Base-by-base conservation (phyloP, 2,329 filamentous ascomycete species). In the Talaromyces sp. region DNA sequence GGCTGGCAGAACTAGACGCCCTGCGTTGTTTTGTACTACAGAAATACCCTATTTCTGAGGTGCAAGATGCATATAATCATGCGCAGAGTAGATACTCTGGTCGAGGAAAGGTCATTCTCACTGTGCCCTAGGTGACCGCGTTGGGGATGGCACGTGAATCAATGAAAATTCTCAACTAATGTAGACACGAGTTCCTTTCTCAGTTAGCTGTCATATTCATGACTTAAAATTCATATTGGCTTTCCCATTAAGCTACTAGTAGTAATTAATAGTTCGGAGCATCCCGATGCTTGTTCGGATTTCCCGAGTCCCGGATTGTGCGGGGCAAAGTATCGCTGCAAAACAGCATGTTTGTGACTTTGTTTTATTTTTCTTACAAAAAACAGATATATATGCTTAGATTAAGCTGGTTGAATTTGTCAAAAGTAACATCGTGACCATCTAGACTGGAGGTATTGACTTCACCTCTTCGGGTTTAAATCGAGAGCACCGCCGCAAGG, bases 71-170 rank as follows among this genome's bases (percentile, higher is more conserved):
- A 28, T 72, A 70, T 61, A 64, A 70, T 36, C 57, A 58, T 59
- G 64, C 64, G 2, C 64, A 66, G 60, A 61, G 60, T 16, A 56
- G 65, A 51, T 60, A 61, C 47, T n/a, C 50, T 7, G 59, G 65
- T 4, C 52, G 65, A 57, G 69, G 68, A 34, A 72, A 70, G 56
- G 59, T 72, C 56, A 64, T 71, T 55, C 60, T 70, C 33, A 65
- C 64, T 18, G 55, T 53, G 27, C 30, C 52, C 51, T 59, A 59
- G 57, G 33, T 59, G 50, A 16, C 42, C 12, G 34, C 50, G 14
- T 54, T 54, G 50, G 34, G 50, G 31, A 60, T 23, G 28, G 50
- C 27, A 36, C 34, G 34, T 44, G 27, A 47, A 47, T 33, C 33
- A 54, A 27, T 55, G 27, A 16, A 47, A 27, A 27, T 27, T 60